Evolutionary conservation across 2,329 filamentous ascomycete genomes (phyloP).

Genomic region (Boeremia lycopersici): DNA sequence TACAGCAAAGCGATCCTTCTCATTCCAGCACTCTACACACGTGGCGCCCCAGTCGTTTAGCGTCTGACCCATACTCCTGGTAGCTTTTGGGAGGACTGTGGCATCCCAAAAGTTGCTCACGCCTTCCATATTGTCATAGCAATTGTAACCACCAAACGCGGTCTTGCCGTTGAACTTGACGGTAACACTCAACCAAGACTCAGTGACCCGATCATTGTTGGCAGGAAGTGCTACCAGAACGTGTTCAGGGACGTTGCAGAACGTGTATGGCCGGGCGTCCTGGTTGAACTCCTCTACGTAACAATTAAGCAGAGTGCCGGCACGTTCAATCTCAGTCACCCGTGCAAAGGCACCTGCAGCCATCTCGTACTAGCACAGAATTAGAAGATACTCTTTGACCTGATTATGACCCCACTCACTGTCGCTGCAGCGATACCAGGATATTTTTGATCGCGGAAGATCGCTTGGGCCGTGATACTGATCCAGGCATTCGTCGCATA

Average conservation of each 20-base stretch:
- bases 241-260: constrained; percentile 13
- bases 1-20: not conserved
- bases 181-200: constrained; percentile 7
- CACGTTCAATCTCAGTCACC: not conserved
- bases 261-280: not conserved
- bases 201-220: not conserved
- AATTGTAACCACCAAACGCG: not conserved
- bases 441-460: constrained; percentile 1
- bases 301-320: constrained; percentile 6
- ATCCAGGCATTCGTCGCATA: constrained; percentile 5
- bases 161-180: constrained; percentile 10
- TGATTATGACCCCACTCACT: not conserved
- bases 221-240: constrained; percentile 10
- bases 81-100: not conserved
- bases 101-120: constrained; percentile 3
- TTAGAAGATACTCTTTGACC: not conserved
- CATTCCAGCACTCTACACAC: not conserved
- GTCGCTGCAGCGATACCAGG: constrained; percentile 6
- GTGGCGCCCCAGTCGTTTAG: not conserved
- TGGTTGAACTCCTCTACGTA: constrained; percentile 3
- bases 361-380: constrained; percentile 5
- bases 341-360: constrained; percentile 4
- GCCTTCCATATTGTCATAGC: not conserved
- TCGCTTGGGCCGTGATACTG: constrained; percentile 1
- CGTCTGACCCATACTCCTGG: not conserved